Base-by-base conservation (phyloP, 2,329 filamentous ascomycete species). In the Corynespora cassiicola region DNA sequence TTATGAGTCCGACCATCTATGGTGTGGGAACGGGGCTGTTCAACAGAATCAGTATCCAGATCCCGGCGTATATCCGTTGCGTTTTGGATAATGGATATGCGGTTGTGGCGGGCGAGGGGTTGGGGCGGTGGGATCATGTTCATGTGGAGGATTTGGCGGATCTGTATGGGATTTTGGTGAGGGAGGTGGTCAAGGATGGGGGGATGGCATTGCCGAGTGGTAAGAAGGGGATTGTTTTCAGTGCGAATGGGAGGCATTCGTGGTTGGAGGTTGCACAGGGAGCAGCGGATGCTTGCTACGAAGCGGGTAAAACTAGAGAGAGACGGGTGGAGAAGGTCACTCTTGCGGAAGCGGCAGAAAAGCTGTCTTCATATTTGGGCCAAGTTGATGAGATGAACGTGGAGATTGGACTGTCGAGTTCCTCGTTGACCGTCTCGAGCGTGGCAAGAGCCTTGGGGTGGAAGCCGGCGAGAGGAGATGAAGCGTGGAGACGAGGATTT, bases 1-100 rank as follows among this genome's bases (percentile, higher is more conserved):
- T 80, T 28, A 75, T 75, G 66, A 61, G 68, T 0, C 74, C 74
- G 0, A 67, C 69, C 3, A 75, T 80, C 30, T 80, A 72, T 49
- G 77, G 77, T 12, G 39, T 49, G 1, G 73, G 75, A 6, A 63
- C 58, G 1, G 75, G 75, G 1, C 49, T 65, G 0, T 76, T 74
- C 50, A 71, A 76, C 23, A 57, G 43, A 7, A 43, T 48, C 1
- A 68, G 68, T 10, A 62, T 26, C 24, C 24, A 12, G n/a, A 11
- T 30, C 19, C 12, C 27, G 14, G 24, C 36, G 8, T 33, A 33
- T n/a, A 16, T 31, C 4, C 3, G 9, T 11, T n/a, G 6, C 4
- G 17, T 28, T 11, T 1, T 18, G 15, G 15, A 5, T 16, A 7
- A 22, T 5, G 31, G 30, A 7, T 4, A 27, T 16, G 24, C 17